phyloP scores from a whole-genome alignment of 352 stramenopile species.

The Pythium sukuiense region DNA sequence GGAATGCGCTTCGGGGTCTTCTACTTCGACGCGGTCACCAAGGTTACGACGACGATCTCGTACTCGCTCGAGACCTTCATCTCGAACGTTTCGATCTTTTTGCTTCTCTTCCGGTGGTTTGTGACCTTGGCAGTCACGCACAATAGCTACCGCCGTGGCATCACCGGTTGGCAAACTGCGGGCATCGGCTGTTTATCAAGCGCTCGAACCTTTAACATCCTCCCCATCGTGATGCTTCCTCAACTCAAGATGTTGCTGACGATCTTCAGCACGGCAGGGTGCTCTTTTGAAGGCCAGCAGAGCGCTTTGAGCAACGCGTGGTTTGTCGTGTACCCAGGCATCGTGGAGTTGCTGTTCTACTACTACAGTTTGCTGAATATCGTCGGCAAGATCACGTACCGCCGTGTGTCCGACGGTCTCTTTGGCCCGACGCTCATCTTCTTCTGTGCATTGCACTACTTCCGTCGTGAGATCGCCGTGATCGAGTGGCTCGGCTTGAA shows the following conservation, averaged over 20 bases:
- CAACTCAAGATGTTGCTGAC: constrained; percentile 21
- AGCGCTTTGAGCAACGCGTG: constrained; percentile 27
- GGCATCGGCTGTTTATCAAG: constrained; percentile 22
- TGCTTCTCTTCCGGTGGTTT: constrained; percentile 35
- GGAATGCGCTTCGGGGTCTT: constrained; percentile 30
- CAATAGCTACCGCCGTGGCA: constrained; percentile 25
- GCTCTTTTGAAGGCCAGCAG: constrained; percentile 37
- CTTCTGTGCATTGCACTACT: constrained; percentile 33
- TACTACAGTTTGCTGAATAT: constrained; percentile 41
- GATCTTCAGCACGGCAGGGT: constrained; percentile 31
- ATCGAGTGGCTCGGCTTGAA: constrained; percentile 18
- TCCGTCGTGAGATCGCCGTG: constrained; percentile 22
- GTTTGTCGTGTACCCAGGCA: constrained; percentile 39
- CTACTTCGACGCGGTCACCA: constrained; percentile 16
- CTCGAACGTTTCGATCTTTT: constrained; percentile 31
- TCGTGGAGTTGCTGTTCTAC: constrained; percentile 27
- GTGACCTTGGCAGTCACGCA: constrained; percentile 13
- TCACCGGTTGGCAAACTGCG: constrained; percentile 9
- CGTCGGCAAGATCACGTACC: constrained; percentile 25
- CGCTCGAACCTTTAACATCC: constrained; percentile 20
- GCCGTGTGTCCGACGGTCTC: constrained; percentile 31
- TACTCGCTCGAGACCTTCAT: constrained; percentile 36
- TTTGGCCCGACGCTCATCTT: constrained; percentile 35
- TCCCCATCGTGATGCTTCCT: constrained; percentile 24
- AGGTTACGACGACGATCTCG: constrained; percentile 4